Percentiles rank a stretch among this genome's conserved stretches.
phyloP scores from a whole-genome alignment of 306 rosid species.

The Parietaria judaica region DNA sequence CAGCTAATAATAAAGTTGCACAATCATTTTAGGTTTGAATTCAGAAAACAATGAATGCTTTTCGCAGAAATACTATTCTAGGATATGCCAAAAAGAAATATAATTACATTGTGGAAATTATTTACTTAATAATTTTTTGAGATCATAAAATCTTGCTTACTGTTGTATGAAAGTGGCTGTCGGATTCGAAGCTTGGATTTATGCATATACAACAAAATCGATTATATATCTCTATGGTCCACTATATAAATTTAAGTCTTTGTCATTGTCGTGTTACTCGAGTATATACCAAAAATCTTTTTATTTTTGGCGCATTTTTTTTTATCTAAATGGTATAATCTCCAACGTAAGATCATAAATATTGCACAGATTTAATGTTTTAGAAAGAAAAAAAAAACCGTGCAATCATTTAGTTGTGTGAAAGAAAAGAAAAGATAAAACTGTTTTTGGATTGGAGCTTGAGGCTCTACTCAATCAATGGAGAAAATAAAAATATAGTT shows the following conservation, averaged over 20 bases:
- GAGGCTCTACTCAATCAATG: no score
- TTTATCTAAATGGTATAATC: neutral
- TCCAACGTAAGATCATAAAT: neutral
- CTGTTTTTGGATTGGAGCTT: no score
- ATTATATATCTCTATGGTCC: slow-evolving; percentile 11
- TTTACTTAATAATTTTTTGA: neutral
- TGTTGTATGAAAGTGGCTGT: slow-evolving; percentile 4
- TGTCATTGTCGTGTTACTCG: neutral
- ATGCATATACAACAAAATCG: slow-evolving; percentile 7
- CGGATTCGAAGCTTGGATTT: slow-evolving; percentile 12
- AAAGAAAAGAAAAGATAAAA: no score
- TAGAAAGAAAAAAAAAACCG: no score
- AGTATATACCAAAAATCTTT: slow-evolving; percentile 1
- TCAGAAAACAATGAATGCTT: no score
- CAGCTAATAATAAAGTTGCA: no score
- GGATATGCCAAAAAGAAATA: neutral
- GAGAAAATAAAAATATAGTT: no score
- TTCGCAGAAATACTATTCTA: no score
- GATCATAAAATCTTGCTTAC: neutral
- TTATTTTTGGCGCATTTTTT: neutral
- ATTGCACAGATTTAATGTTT: neutral
- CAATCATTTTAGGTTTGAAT: no score
- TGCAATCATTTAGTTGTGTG: no score
- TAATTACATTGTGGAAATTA: neutral
- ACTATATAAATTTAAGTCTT: neutral